Evolutionary conservation across 805 yeast species (phyloP), one percentile per base, ranked within the genome.

Genomic region (Teunomyces aglyptinius): DNA sequence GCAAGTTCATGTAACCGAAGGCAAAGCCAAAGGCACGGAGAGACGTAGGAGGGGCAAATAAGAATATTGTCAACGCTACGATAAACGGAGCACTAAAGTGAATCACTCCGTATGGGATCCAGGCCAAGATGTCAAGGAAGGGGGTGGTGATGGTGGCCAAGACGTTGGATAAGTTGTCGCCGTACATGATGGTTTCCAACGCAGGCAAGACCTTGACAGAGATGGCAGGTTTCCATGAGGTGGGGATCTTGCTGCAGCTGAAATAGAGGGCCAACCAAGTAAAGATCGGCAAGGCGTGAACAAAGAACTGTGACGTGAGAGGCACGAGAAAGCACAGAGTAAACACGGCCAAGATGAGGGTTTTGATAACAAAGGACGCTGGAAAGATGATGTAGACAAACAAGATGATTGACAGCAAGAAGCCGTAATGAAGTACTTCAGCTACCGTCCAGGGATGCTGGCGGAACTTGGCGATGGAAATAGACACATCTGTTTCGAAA

Each of bases 21-120:
- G 97, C 89, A 70, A 90, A 88, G 2, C 89, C 96, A 67, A 85
- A 92, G 6, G 88, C 80, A 49, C 95, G 81, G 35, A 92, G 68
- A 3, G 89, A 73, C 8, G 86, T 84, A 39, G 99, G 99, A 7
- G 98, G 97, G 0, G 89, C 97, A 76, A 89, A 94, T 24, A 94
- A 52, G 58, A 89, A 92, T 41, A 89, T 67, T 43, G 90, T 61
- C 1, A 74, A 80, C 0, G 97, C 92, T 34, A 88, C 87, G 4
- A 92, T 80, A 60, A 91, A 89, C 3, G 99, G 98, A 11, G 89
- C 79, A n/a, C 87, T 82, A 59, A 88, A 92, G 69, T 92, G 99
- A 48, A 88, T 73, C 11, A 94, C 62, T 2, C 99, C 99, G 62
- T 92, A 92, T 1, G 99, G 98, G 33, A 92, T 67, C 97, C 97